A percentile compares a stretch with the other conserved stretches of the same genome.
Evolutionary conservation across 2,329 filamentous ascomycete genomes (phyloP).

Genomic region (Cordyceps javanica): DNA sequence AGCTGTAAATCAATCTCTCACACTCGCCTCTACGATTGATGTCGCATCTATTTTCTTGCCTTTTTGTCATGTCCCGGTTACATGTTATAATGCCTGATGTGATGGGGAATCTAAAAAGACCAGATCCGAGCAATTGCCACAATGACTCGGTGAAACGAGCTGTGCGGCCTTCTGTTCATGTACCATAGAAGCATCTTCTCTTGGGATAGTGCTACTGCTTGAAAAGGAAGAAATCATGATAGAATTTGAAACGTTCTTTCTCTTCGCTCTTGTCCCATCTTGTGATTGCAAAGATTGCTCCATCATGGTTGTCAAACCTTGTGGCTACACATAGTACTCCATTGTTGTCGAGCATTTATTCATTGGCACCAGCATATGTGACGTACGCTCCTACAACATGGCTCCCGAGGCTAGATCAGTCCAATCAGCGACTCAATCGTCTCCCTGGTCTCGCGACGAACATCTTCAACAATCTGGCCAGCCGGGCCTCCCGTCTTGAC

Average conservation of each 20-base stretch:
- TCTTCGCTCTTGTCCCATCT: neutral
- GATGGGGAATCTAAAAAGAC: neutral
- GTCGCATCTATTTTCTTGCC: slow-evolving; percentile 29
- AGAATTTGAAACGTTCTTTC: neutral
- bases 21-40: neutral
- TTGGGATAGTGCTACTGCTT: slow-evolving; percentile 2
- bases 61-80: neutral
- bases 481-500: slow-evolving; percentile 35
- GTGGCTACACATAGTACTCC: neutral
- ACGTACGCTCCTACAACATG: neutral
- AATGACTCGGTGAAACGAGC: neutral
- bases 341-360: neutral
- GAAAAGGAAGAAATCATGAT: neutral
- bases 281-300: too few species aligned
- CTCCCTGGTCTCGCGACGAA: slow-evolving; percentile 30
- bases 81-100: slow-evolving; percentile 1
- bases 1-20: slow-evolving; percentile 55
- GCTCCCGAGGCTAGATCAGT: neutral
- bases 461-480: slow-evolving; percentile 37
- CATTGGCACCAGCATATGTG: neutral
- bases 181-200: slow-evolving; percentile 8
- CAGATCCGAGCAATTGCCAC: neutral
- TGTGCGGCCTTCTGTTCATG: neutral
- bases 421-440: slow-evolving; percentile 26
- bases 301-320: neutral